Evolutionary conservation across 345 rosid species (phyloP).

Genomic region (Hibiscus trionum): DNA sequence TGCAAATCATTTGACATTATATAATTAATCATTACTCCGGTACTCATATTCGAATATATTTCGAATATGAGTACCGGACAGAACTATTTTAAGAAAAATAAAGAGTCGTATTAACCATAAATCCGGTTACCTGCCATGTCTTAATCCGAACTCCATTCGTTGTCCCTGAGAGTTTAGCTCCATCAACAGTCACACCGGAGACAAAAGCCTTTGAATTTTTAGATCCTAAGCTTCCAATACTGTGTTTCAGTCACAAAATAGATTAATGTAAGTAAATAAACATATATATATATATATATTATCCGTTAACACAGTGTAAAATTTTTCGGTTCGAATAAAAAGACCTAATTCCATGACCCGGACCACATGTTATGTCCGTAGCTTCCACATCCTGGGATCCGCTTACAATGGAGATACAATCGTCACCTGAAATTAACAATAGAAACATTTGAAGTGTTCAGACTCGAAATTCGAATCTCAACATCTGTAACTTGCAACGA

Average conservation of each 20-base stretch:
- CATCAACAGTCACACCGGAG: conserved; percentile 52
- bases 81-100: background rate
- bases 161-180: conserved; percentile 59
- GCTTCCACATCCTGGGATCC: conserved; percentile 52
- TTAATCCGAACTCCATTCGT: conserved; percentile 82
- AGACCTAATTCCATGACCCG: conserved; percentile 73
- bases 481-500: background rate
- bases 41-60: background rate
- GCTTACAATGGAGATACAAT: conserved; percentile 59
- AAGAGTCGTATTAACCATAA: background rate
- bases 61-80: background rate
- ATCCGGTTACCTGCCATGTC: conserved; percentile 61
- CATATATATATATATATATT: background rate
- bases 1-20: conserved; percentile 7
- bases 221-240: conserved; percentile 78
- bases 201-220: conserved; percentile 46
- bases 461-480: background rate
- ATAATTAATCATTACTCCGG: background rate
- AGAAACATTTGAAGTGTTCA: background rate
- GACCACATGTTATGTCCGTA: conserved; percentile 46
- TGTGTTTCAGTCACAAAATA: conserved; percentile 12
- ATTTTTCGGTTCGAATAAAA: background rate
- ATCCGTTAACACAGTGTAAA: too few species aligned
- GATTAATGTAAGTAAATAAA: background rate
- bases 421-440: conserved; percentile 49